Base-by-base conservation (phyloP, 2,329 filamentous ascomycete genomes). In the Allantophomopsis cytisporea region DNA sequence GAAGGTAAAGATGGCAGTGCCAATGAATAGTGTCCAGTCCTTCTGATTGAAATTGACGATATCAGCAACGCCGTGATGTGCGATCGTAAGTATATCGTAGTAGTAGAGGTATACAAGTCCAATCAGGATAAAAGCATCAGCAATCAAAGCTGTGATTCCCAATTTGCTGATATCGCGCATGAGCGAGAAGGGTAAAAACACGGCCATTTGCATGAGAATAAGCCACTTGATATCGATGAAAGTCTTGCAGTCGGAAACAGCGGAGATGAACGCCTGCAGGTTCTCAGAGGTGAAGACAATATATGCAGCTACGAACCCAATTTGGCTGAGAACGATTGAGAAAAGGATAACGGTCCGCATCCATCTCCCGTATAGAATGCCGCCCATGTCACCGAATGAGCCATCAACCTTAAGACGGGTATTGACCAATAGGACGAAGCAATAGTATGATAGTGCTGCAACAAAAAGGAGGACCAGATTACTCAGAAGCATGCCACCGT, bases 1-100 rank as follows among this genome's bases (percentile, higher is more conserved):
- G 55, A 96, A 98, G 0, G 91, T 96, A 64, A 98, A 98, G 57
- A 98, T 96, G 20, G 93, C 91, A 0, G 93, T 98, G 45, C 91
- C 93, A 51, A 98, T 98, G 59, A 98, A 96, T 4, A 98, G 71
- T 0, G 91, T 94, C 91, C 93, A 98, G 57, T 87, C 81, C 44
- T 82, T 76, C 32, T 80, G 62, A 64, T 98, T 98, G 70, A 98
- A 96, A 53, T 82, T 71, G 49, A 83, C 74, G 53, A 96, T 88
- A 56, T 98, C 91, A 5, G 86, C 72, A 17, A 94, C 62, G 11
- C 86, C 86, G 41, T 73, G 65, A 39, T 85, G 69, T 45, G 76
- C 76, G 38, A 98, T 78, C 2, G 89, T 95, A 49, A 83, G 66
- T 46, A 96, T 71, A 54, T 96, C 91, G 61, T 87, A 96, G 65